Percentiles rank a stretch among this genome's conserved stretches.
Conservation (phyloP, 768 basidiomycete species). For the Calocybe gangraenosa region DNA sequence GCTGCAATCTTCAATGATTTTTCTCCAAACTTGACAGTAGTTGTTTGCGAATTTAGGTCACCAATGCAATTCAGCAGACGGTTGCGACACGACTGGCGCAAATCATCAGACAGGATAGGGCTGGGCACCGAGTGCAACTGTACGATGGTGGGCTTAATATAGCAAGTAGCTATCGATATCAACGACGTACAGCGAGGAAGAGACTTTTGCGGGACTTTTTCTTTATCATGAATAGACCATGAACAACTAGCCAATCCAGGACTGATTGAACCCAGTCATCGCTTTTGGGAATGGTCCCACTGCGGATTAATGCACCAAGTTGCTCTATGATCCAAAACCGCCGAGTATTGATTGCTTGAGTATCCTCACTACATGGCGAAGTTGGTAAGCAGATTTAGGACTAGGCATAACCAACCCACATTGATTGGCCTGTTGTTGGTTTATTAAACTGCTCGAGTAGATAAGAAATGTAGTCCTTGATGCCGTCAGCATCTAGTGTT, state of each 20-base stretch:
- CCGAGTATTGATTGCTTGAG: constrained; percentile 47
- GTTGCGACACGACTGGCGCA: constrained; percentile 62
- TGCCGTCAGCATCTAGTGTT: constrained; percentile 68
- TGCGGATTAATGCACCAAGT: constrained; percentile 70
- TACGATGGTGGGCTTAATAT: constrained; percentile 4
- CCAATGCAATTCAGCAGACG: constrained; percentile 72
- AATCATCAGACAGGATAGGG: constrained; percentile 69
- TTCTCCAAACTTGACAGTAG: constrained; percentile 48
- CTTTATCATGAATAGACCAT: constrained; percentile 76
- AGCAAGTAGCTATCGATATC: not conserved
- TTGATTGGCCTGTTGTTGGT: constrained; percentile 26
- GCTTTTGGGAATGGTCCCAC: constrained; percentile 72
- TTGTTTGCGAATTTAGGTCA: constrained; percentile 60
- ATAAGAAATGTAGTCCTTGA: constrained; percentile 72
- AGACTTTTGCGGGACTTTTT: constrained; percentile 69
- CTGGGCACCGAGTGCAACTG: constrained; percentile 62
- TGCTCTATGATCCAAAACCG: constrained; percentile 88
- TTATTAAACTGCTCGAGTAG: constrained; percentile 62
- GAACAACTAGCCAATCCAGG: constrained; percentile 76
- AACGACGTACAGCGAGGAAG: constrained; percentile 49
- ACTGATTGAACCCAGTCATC: constrained; percentile 74
- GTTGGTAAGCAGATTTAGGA: constrained; percentile 1
- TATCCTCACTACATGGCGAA: constrained; percentile 35
- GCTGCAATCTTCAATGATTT: constrained; percentile 53
- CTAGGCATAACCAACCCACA: constrained; percentile 25